Evolutionary conservation across 2,329 filamentous ascomycete genomes (phyloP).

Genomic region (Pseudocercospora ulei): DNA sequence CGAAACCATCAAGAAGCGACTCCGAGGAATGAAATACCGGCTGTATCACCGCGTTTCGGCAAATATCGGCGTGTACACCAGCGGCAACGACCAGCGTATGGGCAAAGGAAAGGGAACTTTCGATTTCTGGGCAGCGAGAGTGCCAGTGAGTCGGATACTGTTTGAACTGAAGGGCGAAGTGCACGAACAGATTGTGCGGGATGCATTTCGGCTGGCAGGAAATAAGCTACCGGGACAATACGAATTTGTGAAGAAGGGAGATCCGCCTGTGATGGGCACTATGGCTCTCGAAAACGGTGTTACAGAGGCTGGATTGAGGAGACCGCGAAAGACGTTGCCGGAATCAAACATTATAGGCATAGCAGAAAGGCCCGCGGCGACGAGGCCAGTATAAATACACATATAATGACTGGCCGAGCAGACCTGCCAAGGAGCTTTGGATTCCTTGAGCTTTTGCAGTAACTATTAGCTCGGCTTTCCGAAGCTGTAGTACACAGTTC

Average conservation of each 20-base stretch:
- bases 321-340: conserved; percentile 45
- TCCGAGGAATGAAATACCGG: conserved; percentile 85
- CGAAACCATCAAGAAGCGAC: conserved; percentile 78
- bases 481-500: too few relatives aligned
- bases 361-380: conserved; percentile 25
- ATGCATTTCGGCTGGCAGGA: conserved; percentile 87
- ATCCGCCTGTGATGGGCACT: conserved; percentile 79
- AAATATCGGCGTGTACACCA: conserved; percentile 90
- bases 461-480: too few relatives aligned
- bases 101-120: conserved; percentile 97
- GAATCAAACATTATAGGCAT: conserved; percentile 26
- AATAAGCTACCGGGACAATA: conserved; percentile 88
- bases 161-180: conserved; percentile 87
- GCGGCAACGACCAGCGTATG: conserved; percentile 96
- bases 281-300: conserved; percentile 76
- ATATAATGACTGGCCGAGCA: too few relatives aligned
- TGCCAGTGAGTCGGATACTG: conserved; percentile 81
- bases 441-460: too few relatives aligned
- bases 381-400: conserved; percentile 19
- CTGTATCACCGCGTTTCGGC: conserved; percentile 85
- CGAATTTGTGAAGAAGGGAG: conserved; percentile 89
- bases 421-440: too few relatives aligned
- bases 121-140: conserved; percentile 87
- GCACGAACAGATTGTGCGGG: conserved; percentile 87
- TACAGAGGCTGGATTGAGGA: conserved; percentile 73